Evolutionary conservation across 352 stramenopile species (phyloP).

Genomic region (Phytophthora constricta): DNA sequence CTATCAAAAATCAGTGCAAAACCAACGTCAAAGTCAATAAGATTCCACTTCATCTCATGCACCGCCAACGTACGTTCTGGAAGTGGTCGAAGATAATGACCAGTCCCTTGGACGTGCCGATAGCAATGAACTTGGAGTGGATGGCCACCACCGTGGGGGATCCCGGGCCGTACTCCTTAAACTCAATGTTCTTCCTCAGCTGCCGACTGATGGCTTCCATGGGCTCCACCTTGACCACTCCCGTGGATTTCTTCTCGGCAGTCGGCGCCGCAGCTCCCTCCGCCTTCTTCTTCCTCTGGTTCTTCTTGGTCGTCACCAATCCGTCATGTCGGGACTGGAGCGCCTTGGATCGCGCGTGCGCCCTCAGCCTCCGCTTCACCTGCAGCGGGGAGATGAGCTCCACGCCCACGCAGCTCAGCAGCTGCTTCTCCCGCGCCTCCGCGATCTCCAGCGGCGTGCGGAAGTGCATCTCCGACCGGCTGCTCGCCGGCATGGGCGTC

Average conservation of each 20-base stretch:
- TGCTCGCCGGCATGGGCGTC: conserved; percentile 8
- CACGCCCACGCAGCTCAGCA: conserved; percentile 84
- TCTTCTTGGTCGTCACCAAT: conserved; percentile 43
- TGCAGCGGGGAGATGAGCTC: conserved; percentile 84
- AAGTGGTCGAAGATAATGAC: conserved; percentile 98
- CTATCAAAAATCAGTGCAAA: conserved; percentile 25
- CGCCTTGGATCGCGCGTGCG: conserved; percentile 65
- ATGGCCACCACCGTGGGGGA: conserved; percentile 94
- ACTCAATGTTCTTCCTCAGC: conserved; percentile 92
- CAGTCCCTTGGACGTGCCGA: conserved; percentile 94
- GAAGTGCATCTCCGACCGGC: conserved; percentile 44
- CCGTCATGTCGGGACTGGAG: conserved; percentile 47
- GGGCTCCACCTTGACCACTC: conserved; percentile 90
- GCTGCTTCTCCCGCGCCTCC: conserved; percentile 78
- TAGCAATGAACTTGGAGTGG: conserved; percentile 97
- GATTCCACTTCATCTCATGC: not conserved
- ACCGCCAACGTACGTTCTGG: conserved; percentile 88
- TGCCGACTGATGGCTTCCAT: conserved; percentile 91
- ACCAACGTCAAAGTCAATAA: not conserved
- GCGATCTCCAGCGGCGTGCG: conserved; percentile 78
- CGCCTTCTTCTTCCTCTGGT: conserved; percentile 60
- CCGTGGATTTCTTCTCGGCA: conserved; percentile 63
- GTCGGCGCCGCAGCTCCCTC: conserved; percentile 30
- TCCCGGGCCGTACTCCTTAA: conserved; percentile 90
- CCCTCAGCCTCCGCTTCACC: conserved; percentile 78